Conservation (phyloP, 441 rosid genomes). For the Erodium texanum region DNA sequence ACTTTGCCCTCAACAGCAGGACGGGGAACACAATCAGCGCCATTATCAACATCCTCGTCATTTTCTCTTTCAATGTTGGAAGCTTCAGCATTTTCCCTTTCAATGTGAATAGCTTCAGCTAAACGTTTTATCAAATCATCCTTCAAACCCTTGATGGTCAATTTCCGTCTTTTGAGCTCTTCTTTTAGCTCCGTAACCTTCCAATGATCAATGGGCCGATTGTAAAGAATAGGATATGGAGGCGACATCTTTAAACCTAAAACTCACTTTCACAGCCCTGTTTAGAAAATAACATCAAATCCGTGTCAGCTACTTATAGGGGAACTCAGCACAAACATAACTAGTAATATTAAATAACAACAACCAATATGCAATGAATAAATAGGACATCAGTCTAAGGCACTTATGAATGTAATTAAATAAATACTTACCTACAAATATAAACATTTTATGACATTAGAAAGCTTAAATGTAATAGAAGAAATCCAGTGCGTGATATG, state of each 20-base stretch:
- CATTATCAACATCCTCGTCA: not conserved
- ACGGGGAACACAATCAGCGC: not conserved
- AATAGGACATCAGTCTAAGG: not conserved
- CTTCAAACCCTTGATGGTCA: slow-evolving; percentile 69
- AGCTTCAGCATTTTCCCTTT: slow-evolving; percentile 35
- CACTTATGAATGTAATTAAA: not conserved
- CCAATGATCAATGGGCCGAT: slow-evolving; percentile 80
- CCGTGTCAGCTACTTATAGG: not conserved
- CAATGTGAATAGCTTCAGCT: slow-evolving; percentile 60
- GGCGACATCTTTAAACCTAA: slow-evolving; percentile 52
- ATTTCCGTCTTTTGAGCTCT: slow-evolving; percentile 71
- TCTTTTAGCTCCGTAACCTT: slow-evolving; percentile 88
- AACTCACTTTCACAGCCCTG: slow-evolving; percentile 20
- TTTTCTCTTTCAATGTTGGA: too few species aligned
- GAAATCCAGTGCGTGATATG: too few species aligned
- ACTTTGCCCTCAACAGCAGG: not conserved
- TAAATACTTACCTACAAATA: too few species aligned
- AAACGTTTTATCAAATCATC: slow-evolving; percentile 77
- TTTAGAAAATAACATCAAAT: not conserved
- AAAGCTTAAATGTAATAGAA: too few species aligned
- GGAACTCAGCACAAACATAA: not conserved
- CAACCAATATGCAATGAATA: not conserved
- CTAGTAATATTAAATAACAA: not conserved
- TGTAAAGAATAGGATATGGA: slow-evolving; percentile 52
- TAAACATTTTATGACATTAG: too few species aligned